Percentiles rank a stretch among this genome's conserved stretches.
Conservation (phyloP, 2,329 filamentous ascomycete species). For the Xylaria sp. region DNA sequence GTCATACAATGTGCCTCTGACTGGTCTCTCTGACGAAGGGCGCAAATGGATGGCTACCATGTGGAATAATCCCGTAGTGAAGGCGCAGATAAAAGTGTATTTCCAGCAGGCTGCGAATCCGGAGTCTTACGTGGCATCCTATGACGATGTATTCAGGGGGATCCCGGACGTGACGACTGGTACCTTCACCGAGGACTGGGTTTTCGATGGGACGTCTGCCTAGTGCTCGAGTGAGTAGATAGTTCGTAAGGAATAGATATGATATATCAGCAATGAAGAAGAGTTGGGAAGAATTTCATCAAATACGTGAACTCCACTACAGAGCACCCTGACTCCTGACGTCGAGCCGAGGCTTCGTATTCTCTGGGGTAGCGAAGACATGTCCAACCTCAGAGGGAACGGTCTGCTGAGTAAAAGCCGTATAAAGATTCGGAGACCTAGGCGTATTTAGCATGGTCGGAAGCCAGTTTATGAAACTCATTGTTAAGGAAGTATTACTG, state of each 20-base stretch:
- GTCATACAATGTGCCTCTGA: conserved; percentile 46
- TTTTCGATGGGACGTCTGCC: conserved; percentile 18
- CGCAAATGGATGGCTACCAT: conserved; percentile 47
- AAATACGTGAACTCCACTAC: too few species aligned
- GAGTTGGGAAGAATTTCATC: background rate
- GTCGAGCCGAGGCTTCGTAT: too few species aligned
- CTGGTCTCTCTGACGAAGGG: conserved; percentile 41
- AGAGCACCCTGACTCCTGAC: too few species aligned
- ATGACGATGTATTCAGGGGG: conserved; percentile 45
- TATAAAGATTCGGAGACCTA: too few species aligned
- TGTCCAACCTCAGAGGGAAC: too few species aligned
- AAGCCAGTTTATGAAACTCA: too few species aligned
- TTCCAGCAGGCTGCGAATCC: conserved; percentile 45
- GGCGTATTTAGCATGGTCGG: too few species aligned
- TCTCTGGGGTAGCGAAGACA: too few species aligned
- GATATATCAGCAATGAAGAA: background rate
- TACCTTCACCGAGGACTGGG: conserved; percentile 44
- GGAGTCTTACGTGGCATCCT: conserved; percentile 38
- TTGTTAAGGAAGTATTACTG: too few species aligned
- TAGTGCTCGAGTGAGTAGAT: too few species aligned
- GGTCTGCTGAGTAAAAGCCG: too few species aligned
- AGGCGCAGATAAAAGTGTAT: conserved; percentile 42
- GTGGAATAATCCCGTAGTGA: conserved; percentile 47
- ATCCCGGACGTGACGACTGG: conserved; percentile 39
- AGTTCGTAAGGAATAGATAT: too few species aligned